Evolutionary conservation across 2,329 filamentous ascomycete species (phyloP).

Genomic region (Fusarium devonianum): DNA sequence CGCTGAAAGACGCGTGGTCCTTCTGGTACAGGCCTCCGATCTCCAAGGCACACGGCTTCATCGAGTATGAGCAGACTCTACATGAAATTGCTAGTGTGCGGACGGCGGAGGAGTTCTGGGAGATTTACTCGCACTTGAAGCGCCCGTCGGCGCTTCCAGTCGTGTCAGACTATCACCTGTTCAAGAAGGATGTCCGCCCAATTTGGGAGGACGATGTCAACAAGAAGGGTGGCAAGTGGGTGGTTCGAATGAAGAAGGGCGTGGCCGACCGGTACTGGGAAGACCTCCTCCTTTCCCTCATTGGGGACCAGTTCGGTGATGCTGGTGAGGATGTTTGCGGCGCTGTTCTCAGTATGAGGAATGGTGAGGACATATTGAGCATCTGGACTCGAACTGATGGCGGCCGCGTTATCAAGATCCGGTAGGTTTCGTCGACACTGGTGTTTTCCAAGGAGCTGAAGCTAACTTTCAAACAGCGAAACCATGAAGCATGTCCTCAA

Average conservation of each 20-base stretch:
- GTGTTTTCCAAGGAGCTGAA: not conserved
- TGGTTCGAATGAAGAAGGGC: constrained; percentile 95
- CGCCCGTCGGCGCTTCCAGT: constrained; percentile 85
- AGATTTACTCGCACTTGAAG: constrained; percentile 87
- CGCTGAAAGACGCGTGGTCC: constrained; percentile 87
- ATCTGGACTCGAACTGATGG: constrained; percentile 97
- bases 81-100: constrained; percentile 83
- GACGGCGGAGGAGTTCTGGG: constrained; percentile 90
- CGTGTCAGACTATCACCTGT: constrained; percentile 97
- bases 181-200: constrained; percentile 93
- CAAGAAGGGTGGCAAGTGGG: constrained; percentile 96
- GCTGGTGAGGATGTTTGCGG: constrained; percentile 94
- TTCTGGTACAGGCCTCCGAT: constrained; percentile 98
- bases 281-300: constrained; percentile 85
- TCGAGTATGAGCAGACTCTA: constrained; percentile 96
- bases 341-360: constrained; percentile 90
- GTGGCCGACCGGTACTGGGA: constrained; percentile 98
- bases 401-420: constrained; percentile 93
- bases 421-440: constrained; percentile 66
- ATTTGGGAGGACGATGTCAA: constrained; percentile 99
- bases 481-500: constrained; percentile 90
- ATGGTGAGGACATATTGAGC: constrained; percentile 95
- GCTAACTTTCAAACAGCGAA: constrained; percentile 66
- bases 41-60: constrained; percentile 85
- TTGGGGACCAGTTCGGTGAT: constrained; percentile 93